Conservation (phyloP, 2,329 filamentous ascomycete species). For the Dothistroma septosporum region DNA sequence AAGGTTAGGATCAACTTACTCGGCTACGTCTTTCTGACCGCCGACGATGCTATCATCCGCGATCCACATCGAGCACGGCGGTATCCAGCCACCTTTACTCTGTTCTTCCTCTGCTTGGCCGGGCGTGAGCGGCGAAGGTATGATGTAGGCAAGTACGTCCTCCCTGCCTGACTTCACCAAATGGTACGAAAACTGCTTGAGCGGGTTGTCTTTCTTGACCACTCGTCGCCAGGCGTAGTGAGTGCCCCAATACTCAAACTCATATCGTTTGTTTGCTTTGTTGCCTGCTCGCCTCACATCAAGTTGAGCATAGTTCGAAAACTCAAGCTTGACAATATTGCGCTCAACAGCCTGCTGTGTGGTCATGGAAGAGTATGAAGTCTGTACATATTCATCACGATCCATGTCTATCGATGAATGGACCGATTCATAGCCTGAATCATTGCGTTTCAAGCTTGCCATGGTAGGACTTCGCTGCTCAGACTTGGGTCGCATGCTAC, state of each 20-base stretch:
- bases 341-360: constrained; percentile 9
- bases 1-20: constrained; percentile 58
- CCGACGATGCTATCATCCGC: constrained; percentile 67
- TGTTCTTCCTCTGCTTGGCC: constrained; percentile 68
- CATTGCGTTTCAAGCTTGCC: constrained; percentile 49
- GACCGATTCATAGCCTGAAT: constrained; percentile 55
- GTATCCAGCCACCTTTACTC: constrained; percentile 79
- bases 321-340: constrained; percentile 84
- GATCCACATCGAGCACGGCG: constrained; percentile 87
- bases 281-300: constrained; percentile 69
- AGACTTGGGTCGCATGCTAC: constrained; percentile 53
- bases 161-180: constrained; percentile 65
- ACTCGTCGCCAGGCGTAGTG: constrained; percentile 79
- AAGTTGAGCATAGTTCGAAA: constrained; percentile 94
- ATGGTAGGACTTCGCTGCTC: constrained; percentile 44
- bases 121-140: constrained; percentile 70
- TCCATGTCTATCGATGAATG: constrained; percentile 36
- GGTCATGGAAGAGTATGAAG: constrained; percentile 9
- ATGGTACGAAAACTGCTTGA: constrained; percentile 69
- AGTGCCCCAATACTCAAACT: constrained; percentile 90
- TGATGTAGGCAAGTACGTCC: constrained; percentile 73
- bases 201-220: constrained; percentile 61
- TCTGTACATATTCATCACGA: constrained; percentile 50
- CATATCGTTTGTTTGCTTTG: constrained; percentile 69
- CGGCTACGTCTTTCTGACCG: constrained; percentile 73